Conservation (phyloP, 1,284 basidiomycete genomes). For the Neolentinus lepideus region DNA sequence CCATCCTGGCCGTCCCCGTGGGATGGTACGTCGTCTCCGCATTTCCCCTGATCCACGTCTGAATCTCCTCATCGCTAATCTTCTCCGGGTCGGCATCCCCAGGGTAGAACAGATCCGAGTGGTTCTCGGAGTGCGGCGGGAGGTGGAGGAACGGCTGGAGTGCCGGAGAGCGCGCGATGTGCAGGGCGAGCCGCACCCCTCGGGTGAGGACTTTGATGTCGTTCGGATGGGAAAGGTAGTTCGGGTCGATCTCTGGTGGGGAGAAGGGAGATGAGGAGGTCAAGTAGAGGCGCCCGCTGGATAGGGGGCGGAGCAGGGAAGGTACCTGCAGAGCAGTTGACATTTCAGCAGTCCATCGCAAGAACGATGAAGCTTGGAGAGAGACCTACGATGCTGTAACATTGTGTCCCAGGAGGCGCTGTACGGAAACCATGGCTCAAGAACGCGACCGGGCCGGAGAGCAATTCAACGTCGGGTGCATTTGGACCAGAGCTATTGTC, state of each 20-base stretch:
- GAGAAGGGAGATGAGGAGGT: slow-evolving; percentile 33
- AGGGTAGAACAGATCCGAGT: slow-evolving; percentile 16
- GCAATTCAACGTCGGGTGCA: slow-evolving; percentile 59
- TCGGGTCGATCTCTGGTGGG: slow-evolving; percentile 36
- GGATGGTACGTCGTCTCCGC: slow-evolving; percentile 57
- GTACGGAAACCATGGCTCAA: slow-evolving; percentile 17
- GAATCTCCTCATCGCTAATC: slow-evolving; percentile 21
- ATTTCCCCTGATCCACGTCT: slow-evolving; percentile 31
- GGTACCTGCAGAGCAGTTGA: not conserved
- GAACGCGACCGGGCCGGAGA: slow-evolving; percentile 39
- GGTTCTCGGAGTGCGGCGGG: slow-evolving; percentile 16
- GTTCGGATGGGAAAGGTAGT: slow-evolving; percentile 46
- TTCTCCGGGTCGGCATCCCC: slow-evolving; percentile 16
- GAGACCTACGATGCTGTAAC: slow-evolving; percentile 21
- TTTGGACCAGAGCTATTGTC: slow-evolving; percentile 48
- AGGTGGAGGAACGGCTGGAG: slow-evolving; percentile 39
- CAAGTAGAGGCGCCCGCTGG: slow-evolving; percentile 31
- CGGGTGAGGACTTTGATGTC: slow-evolving; percentile 51
- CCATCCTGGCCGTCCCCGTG: slow-evolving; percentile 53
- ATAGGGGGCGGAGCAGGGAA: slow-evolving; percentile 27
- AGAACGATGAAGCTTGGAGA: too few species aligned
- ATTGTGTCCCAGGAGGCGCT: slow-evolving; percentile 16
- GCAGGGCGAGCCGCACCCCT: slow-evolving; percentile 40
- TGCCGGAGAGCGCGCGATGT: slow-evolving; percentile 43
- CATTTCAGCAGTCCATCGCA: too few species aligned